Conservation (phyloP, 257 asterid genomes). For the Scutellaria barbata region DNA sequence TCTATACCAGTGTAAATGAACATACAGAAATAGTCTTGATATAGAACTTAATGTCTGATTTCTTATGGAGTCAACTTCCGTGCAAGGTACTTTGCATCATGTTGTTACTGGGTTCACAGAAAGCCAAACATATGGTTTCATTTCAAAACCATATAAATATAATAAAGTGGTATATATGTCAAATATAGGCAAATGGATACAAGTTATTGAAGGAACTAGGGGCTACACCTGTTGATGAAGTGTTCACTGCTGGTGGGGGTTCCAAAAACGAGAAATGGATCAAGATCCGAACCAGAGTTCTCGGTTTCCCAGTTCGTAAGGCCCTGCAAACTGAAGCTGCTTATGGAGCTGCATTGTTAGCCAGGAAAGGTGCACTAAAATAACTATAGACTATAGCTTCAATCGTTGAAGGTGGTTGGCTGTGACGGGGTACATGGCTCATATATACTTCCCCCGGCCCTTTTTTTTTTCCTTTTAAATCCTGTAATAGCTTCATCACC, state of each 20-base stretch:
- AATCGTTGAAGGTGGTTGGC: not conserved
- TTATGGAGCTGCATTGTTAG: conserved; percentile 88
- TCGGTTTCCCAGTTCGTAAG: conserved; percentile 71
- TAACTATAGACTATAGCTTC: conserved; percentile 11
- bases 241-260: conserved; percentile 89
- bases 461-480: no score
- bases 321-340: conserved; percentile 95
- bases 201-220: conserved; percentile 74
- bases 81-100: no score
- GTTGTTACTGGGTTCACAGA: no score
- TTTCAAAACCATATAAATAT: not conserved
- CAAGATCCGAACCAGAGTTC: conserved; percentile 75
- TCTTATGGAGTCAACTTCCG: no score
- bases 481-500: no score
- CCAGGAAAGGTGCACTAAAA: conserved; percentile 60
- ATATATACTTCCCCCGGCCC: no score
- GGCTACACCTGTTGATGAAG: conserved; percentile 90
- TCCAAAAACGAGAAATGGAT: conserved; percentile 85
- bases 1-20: not conserved
- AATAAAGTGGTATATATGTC: conserved; percentile 15
- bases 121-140: not conserved
- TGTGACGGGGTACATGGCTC: no score
- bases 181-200: conserved; percentile 76
- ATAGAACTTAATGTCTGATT: no score
- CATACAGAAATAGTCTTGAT: not conserved